A percentile compares a stretch with the other conserved stretches of the same genome.
phyloP scores from a whole-genome alignment of 176 grass and related monocot genomes.

The Calamus simplicifolius region DNA sequence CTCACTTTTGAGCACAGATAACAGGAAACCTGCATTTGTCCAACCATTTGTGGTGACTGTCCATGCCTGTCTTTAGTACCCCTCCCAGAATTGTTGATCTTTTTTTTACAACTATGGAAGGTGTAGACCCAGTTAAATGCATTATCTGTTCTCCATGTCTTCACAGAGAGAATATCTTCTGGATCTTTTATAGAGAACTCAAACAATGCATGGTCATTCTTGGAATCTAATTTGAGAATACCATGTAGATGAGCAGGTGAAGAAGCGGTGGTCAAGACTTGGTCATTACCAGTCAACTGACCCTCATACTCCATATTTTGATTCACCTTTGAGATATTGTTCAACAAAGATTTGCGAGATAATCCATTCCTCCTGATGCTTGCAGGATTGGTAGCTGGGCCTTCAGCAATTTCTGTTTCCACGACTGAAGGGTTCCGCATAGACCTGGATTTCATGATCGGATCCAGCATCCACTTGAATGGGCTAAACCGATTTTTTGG shows the following conservation, averaged over 20 bases:
- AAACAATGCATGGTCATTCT: slow-evolving; percentile 44
- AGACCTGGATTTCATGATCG: slow-evolving; percentile 86
- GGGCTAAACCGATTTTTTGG: slow-evolving; percentile 52
- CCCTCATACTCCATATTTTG: slow-evolving; percentile 15
- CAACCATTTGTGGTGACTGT: slow-evolving; percentile 56
- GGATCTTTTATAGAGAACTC: slow-evolving; percentile 53
- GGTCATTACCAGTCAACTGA: slow-evolving; percentile 23
- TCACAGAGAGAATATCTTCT: slow-evolving; percentile 66
- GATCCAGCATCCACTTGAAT: slow-evolving; percentile 71
- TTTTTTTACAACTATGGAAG: slow-evolving; percentile 69
- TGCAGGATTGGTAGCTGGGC: slow-evolving; percentile 1
- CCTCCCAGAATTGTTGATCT: slow-evolving; percentile 43
- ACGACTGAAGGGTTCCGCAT: slow-evolving; percentile 32
- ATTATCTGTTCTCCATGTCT: slow-evolving; percentile 59
- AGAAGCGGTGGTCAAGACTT: slow-evolving; percentile 18
- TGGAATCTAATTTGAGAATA: slow-evolving; percentile 63
- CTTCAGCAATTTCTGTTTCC: slow-evolving; percentile 29
- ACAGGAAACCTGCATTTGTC: slow-evolving; percentile 93
- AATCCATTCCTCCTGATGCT: slow-evolving; percentile 26
- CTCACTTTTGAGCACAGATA: slow-evolving; percentile 72
- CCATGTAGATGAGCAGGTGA: slow-evolving; percentile 76
- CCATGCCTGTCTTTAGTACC: slow-evolving; percentile 39
- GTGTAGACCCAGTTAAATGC: slow-evolving; percentile 93
- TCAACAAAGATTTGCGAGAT: slow-evolving; percentile 57
- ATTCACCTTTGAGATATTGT: slow-evolving; percentile 39